These are phyloP conservation scores for Chenopodium berlandieri DNA, from an alignment of 148 eudicot genomes.

Conservation along the genomic window DNA sequence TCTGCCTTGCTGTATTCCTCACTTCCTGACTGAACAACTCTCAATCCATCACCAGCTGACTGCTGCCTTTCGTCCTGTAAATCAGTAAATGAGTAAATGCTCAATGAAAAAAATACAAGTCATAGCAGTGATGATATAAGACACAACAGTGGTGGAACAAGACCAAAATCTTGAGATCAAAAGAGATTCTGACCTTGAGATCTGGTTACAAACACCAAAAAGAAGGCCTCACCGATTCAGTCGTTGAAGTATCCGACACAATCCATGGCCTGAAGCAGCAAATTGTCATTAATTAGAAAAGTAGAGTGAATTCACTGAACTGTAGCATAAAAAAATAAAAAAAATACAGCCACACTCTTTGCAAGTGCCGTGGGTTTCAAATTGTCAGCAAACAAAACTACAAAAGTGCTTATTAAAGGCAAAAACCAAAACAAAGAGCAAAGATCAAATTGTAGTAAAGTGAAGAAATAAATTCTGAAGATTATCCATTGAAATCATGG, in stretches of 20 bases:
- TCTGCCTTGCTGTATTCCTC: constrained; percentile 44
- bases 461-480: neutral
- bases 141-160: neutral
- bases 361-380: neutral
- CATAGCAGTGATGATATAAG: neutral
- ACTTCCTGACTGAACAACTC: constrained; percentile 36
- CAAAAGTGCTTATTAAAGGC: neutral
- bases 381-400: neutral
- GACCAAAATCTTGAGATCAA: neutral
- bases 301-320: neutral
- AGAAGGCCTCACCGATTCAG: constrained; percentile 25
- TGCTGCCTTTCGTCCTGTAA: constrained; percentile 15
- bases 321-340: neutral
- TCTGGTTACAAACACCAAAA: constrained; percentile 31
- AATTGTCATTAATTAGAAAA: neutral
- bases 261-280: constrained; percentile 58
- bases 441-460: neutral
- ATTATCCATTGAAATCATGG: neutral
- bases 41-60: constrained; percentile 29
- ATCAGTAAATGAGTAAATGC: neutral
- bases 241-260: constrained; percentile 19
- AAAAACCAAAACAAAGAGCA: neutral
- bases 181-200: constrained; percentile 27
- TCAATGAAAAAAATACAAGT: neutral
- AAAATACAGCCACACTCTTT: neutral